Conservation (phyloP, 1,284 basidiomycete species). For the Ganoderma leucocontextum region DNA sequence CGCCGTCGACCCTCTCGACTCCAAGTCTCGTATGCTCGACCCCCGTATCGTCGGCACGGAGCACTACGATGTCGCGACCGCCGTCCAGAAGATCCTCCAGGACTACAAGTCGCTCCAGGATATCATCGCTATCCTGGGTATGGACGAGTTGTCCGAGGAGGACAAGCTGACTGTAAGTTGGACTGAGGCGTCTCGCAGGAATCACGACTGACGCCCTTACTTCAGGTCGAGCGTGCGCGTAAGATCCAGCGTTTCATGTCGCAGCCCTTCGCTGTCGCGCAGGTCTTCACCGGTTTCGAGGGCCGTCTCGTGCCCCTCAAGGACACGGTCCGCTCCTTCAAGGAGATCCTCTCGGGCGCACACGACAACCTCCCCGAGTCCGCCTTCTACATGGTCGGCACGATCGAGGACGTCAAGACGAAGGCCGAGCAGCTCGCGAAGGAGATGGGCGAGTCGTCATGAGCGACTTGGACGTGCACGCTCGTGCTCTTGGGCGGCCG, state of each 20-base stretch:
- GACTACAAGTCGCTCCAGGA: constrained; percentile 99
- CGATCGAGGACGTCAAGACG: constrained; percentile 93
- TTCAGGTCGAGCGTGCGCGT: constrained; percentile 85
- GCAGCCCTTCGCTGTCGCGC: constrained; percentile 99
- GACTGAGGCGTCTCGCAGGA: not conserved
- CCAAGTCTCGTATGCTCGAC: constrained; percentile 99
- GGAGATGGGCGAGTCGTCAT: constrained; percentile 78
- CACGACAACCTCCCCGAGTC: constrained; percentile 94
- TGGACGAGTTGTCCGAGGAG: constrained; percentile 99
- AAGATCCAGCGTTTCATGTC: constrained; percentile 99
- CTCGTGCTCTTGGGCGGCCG: not conserved
- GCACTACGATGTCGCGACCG: constrained; percentile 96
- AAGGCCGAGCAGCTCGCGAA: constrained; percentile 97
- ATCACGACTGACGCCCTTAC: not conserved
- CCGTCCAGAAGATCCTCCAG: constrained; percentile 98
- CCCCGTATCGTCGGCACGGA: constrained; percentile 94
- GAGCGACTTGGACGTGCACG: not conserved
- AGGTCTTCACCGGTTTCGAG: constrained; percentile 99
- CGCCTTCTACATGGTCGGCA: constrained; percentile 94
- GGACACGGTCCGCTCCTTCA: constrained; percentile 94
- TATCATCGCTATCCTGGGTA: constrained; percentile 97
- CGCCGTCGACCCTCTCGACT: constrained; percentile 98
- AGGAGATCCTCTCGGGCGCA: constrained; percentile 91
- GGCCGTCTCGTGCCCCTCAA: constrained; percentile 94
- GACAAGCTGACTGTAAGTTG: constrained; percentile 93